Base-by-base conservation (phyloP, 768 basidiomycete genomes). In the Kwoniella bestiolae region DNA sequence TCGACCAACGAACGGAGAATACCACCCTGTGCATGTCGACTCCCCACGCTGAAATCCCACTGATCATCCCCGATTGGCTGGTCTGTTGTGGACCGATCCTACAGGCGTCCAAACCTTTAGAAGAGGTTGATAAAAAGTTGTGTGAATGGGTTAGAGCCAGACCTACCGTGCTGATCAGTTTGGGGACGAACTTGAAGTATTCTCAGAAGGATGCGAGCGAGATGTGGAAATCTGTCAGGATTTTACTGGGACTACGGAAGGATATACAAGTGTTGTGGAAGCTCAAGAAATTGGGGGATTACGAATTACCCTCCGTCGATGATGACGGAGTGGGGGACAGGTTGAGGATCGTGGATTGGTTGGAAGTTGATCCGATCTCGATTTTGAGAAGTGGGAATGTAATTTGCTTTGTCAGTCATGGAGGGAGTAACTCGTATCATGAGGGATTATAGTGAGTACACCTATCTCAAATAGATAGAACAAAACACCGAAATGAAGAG, bases 191-290 rank as follows among this genome's bases (percentile, higher is more conserved):
- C 47, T 50, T 32, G 32, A 12, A 23, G 21, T 49, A 67, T 34
- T 41, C 45, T 3, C 23, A 57, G 34, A 14, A 34, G 16, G 38
- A 60, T 44, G 70, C 60, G 8, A 29, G 52, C 29, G 60, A 64
- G 6, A 35, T 74, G 28, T 46, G 58, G 28, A 26, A 11, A 9
- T 60, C 65, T 18, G 25, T 69, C 21, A 41, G 56, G 23, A 45
- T 61, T 7, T 8, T 74, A 3, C 51, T 74, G 41, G 63, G 56
- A 1, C 32, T 32, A 1, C 31, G 73, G 25, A 31, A 56, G 21
- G 73, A 74, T 46, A 52, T 74, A 1, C 67, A 66, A 28, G 66
- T 72, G 6, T 32, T 71, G 7, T 69, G 68, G 70, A 71, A 69
- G 38, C 34, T 71, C 12, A 25, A 44, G 26, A 67, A 57, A 50